Evolutionary conservation across 768 basidiomycete species (phyloP), one percentile per base, ranked within the genome.

Genomic region (Tephrocybe sp.): DNA sequence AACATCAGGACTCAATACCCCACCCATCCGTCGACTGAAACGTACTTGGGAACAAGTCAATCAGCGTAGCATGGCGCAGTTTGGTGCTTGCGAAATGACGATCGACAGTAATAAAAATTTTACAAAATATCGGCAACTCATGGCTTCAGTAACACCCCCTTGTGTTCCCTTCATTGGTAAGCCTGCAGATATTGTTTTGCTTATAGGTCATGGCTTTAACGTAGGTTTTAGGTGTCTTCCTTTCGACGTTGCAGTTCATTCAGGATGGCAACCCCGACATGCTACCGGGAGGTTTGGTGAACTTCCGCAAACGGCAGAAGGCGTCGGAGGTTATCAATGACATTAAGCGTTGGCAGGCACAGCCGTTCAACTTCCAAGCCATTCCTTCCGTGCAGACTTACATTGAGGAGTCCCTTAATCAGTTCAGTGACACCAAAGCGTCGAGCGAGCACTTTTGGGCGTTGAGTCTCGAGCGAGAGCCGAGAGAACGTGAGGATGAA

Each of bases 101-200:
- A 87, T 98, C 57, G 89, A 94, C 65, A 88, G 88, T 47, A 90
- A 88, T 65, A 91, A 91, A 73, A 98, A 97, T 61, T 97, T 97
- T 70, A 86, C 80, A 39, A 93, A 90, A 60, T 98, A 97, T 69
- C 83, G 91, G 45, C 81, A 86, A 50, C 79, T 86, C 39, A 82
- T 98, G 58, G 86, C 89, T 13, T 79, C 75, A 29, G 85, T 94
- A 29, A 82, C 86, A 18, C 92, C 94, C 0, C 95, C 95, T 47
- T 97, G 94, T 65, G 93, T 98, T 0, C 95, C 95, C 6, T 98
- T 97, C 70, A 86, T 98, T 48, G 95, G 95, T 94, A 57, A 57
- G 80, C 22, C 27, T 18, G 10, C 19, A n/a, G n/a, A n/a, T n/a
- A n/a, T n/a, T n/a, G n/a, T n/a, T n/a, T n/a, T n/a, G n/a, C n/a